Evolutionary conservation across 2,329 filamentous ascomycete species (phyloP), one percentile per base, ranked within the genome.

Genomic region (Sporothrix brasiliensis): DNA sequence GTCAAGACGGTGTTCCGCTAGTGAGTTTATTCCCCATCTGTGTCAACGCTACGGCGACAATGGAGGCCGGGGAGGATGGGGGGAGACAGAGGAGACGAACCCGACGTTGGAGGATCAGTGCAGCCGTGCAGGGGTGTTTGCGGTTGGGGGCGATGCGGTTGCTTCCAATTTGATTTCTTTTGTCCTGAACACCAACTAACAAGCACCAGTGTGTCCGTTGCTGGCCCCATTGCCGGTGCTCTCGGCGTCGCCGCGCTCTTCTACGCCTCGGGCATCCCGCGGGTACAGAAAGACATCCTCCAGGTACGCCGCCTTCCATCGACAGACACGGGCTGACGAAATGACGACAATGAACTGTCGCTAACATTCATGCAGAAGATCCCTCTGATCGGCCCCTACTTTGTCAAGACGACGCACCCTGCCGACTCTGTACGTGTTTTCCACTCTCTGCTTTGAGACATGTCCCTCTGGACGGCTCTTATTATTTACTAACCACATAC

Each of bases 251-350:
- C 81, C 74, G 81, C 88, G 73, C 83, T 89, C 75, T 87, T 86
- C 83, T 88, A 82, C 78, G 82, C 85, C 74, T 89, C 87, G 53
- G 88, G 88, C 75, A 85, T 90, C 65, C 88, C 88, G 74, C 84
- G 83, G 78, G 81, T 90, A 74, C 81, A 87, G 79, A 78, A 77
- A 63, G 88, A 91, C 76, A 82, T 91, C 73, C 83, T 90, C 73
- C 80, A 83, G 78, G 86, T 88, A 80, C 1, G 58, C 0, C 4
- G 6, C 19, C 49, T 21, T 21, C 34, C 11, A 27, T 11, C 7
- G n/a, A n/a, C 16, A 58, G 6, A n/a, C 5, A 44, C 34, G 34
- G 3, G 39, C 19, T n/a, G 21, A 6, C 11, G 41, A 30, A 24
- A 10, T 34, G 19, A 30, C 11, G 24, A 44, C 11, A 34, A 66